phyloP scores from a whole-genome alignment of 805 yeast genomes.

The Kurtzmaniella fragi region DNA sequence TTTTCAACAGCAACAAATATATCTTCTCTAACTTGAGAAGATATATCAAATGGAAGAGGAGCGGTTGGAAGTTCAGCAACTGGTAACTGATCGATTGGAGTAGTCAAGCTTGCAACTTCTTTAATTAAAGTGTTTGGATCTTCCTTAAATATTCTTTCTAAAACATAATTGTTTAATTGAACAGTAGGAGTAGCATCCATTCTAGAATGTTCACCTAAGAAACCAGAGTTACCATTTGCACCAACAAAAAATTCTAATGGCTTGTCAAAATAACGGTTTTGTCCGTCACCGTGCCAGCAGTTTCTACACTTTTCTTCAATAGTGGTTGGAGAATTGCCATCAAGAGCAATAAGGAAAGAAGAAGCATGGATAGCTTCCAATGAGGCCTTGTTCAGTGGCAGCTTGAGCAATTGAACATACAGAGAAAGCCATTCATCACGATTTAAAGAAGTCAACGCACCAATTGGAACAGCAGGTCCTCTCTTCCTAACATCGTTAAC shows the following conservation, averaged over 20 bases:
- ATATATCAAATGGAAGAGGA: slow-evolving; percentile 52
- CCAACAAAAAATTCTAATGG: slow-evolving; percentile 80
- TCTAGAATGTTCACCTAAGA: slow-evolving; percentile 92
- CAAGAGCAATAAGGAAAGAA: slow-evolving; percentile 78
- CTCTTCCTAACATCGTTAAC: slow-evolving; percentile 23
- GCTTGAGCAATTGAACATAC: slow-evolving; percentile 51
- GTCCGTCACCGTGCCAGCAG: slow-evolving; percentile 95
- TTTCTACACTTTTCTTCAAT: slow-evolving; percentile 78
- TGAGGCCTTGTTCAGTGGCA: slow-evolving; percentile 58
- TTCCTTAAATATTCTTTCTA: slow-evolving; percentile 49
- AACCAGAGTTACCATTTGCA: slow-evolving; percentile 84
- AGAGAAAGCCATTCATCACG: slow-evolving; percentile 75
- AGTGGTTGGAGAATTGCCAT: slow-evolving; percentile 65
- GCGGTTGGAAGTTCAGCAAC: slow-evolving; percentile 6
- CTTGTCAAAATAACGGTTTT: slow-evolving; percentile 88
- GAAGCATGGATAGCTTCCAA: slow-evolving; percentile 68
- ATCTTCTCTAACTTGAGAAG: slow-evolving; percentile 44
- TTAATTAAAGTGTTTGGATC: slow-evolving; percentile 29
- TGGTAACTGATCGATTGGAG: neutral
- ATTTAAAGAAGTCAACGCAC: slow-evolving; percentile 76
- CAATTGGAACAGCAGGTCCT: slow-evolving; percentile 54
- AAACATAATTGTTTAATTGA: slow-evolving; percentile 74
- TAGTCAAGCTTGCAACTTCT: slow-evolving; percentile 16
- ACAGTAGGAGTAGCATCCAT: slow-evolving; percentile 98
- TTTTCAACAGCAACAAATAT: slow-evolving; percentile 52